Percentiles rank a stretch among this genome's conserved stretches.
These are phyloP conservation scores for Podaxis sp. DNA, from an alignment of 768 basidiomycete genomes.

Conservation along the genomic window DNA sequence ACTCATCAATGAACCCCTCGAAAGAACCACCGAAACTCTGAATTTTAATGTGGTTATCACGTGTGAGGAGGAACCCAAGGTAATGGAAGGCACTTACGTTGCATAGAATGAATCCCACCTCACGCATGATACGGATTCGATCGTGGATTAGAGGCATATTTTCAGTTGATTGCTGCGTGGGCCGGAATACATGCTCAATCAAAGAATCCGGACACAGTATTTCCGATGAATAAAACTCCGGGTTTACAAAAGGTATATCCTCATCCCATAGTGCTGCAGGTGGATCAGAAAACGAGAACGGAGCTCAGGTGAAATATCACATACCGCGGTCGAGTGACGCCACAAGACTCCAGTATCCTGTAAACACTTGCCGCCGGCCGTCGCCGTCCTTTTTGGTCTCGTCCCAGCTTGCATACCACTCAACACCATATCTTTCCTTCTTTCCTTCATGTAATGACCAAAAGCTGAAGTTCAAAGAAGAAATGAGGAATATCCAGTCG, in stretches of 20 bases:
- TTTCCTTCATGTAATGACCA: conserved; percentile 72
- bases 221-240: conserved; percentile 72
- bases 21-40: conserved; percentile 73
- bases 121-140: conserved; percentile 72
- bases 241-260: conserved; percentile 76
- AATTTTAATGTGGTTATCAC: not conserved
- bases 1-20: conserved; percentile 57
- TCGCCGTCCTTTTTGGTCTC: conserved; percentile 12
- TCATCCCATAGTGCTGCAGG: conserved; percentile 58
- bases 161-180: conserved; percentile 53
- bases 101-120: conserved; percentile 70
- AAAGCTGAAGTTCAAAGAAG: conserved; percentile 82
- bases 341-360: conserved; percentile 86
- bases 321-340: conserved; percentile 80
- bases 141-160: conserved; percentile 65
- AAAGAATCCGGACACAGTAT: conserved; percentile 65
- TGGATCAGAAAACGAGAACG: not conserved
- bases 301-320: conserved; percentile 11
- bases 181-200: conserved; percentile 66
- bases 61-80: not conserved
- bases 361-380: conserved; percentile 42
- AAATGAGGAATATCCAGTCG: conserved; percentile 88
- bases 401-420: conserved; percentile 71
- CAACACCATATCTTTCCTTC: conserved; percentile 66
- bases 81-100: conserved; percentile 39